Evolutionary conservation across 2,329 filamentous ascomycete genomes (phyloP), one percentile per base, ranked within the genome.

Genomic region (Paecilomyces niveus): DNA sequence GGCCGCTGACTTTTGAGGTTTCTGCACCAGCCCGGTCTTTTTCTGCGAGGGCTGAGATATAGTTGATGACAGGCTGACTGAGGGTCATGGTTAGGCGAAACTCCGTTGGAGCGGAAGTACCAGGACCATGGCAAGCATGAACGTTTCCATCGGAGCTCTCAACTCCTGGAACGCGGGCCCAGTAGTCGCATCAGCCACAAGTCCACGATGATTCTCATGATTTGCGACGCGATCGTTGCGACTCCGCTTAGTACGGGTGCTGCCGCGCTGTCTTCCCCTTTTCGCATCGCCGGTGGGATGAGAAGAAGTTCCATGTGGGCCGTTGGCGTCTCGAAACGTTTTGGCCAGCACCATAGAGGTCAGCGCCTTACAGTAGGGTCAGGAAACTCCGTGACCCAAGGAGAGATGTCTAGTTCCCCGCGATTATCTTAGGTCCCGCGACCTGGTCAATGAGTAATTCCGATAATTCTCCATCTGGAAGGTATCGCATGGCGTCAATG

Each of bases 351-450:
- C 22, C 11, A 52, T 52, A 29, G 9, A 29, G 21, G 9, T 52
- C 21, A 5, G 49, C 18, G 35, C 35, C 35, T 10, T 45, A 45
- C 39, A 45, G 18, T 13, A 13, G n/a, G 35, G 35, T 18, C 15
- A 33, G 15, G 39, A 45, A 45, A 45, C 50, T 18, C 50, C 50
- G 21, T 24, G 50, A 29, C 21, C 50, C 24, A 21, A 45, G 39
- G 31, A 24, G 35, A 13, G 22, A 54, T 45, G 53, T 33, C 24
- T 18, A 33, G 32, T 56, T 50, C 54, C 54, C 54, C 54, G 45
- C 54, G 54, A 56, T 50, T 50, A 50, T 29, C 13, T 51, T 51
- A 18, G n/a, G 54, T 35, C 54, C 54, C 35, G 49, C 54, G 54
- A 51, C 35, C 29, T 21, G 22, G 11, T 56, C 26, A 13, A 11